A percentile compares a stretch with the other conserved stretches of the same genome.
phyloP scores from a whole-genome alignment of 2,329 filamentous ascomycete species.

The Trichoderma sp. region DNA sequence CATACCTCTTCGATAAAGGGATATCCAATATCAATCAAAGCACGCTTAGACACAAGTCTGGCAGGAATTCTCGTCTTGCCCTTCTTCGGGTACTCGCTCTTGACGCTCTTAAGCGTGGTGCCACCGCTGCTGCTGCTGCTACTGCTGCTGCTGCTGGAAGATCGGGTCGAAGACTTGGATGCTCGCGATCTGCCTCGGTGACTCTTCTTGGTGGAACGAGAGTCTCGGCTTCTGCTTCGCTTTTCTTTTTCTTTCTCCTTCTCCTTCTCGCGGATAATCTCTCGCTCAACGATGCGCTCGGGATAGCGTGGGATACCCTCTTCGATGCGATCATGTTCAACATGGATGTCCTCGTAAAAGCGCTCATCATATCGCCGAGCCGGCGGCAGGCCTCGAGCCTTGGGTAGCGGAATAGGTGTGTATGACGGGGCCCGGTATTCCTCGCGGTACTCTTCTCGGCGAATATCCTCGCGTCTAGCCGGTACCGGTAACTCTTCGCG shows the following conservation, averaged over 20 bases:
- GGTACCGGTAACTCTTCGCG: conserved; percentile 64
- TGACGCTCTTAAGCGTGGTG: conserved; percentile 51
- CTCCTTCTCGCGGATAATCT: conserved; percentile 48
- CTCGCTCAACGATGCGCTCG: conserved; percentile 59
- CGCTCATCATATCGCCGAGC: conserved; percentile 57
- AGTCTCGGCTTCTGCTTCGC: conserved; percentile 40
- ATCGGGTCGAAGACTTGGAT: conserved; percentile 41
- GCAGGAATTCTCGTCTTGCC: conserved; percentile 88
- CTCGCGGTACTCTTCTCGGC: conserved; percentile 49
- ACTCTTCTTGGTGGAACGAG: conserved; percentile 37
- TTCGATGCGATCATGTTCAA: conserved; percentile 65
- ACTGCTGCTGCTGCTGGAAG: conserved; percentile 48
- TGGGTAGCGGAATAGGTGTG: conserved; percentile 66
- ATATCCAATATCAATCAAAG: conserved; percentile 80
- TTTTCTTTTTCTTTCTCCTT: conserved; percentile 33
- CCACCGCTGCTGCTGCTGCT: conserved; percentile 43
- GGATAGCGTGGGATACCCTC: conserved; percentile 53
- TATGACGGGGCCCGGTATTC: conserved; percentile 48
- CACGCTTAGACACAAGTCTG: conserved; percentile 74
- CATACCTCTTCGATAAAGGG: conserved; percentile 80
- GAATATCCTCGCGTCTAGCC: conserved; percentile 46
- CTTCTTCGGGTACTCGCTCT: conserved; percentile 69
- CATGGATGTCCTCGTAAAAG: conserved; percentile 62
- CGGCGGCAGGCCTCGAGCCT: conserved; percentile 58
- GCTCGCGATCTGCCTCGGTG: conserved; percentile 43